These are phyloP conservation scores for Fistulinella cinereoalba DNA, from an alignment of 1,284 basidiomycete genomes.

Conservation along the genomic window DNA sequence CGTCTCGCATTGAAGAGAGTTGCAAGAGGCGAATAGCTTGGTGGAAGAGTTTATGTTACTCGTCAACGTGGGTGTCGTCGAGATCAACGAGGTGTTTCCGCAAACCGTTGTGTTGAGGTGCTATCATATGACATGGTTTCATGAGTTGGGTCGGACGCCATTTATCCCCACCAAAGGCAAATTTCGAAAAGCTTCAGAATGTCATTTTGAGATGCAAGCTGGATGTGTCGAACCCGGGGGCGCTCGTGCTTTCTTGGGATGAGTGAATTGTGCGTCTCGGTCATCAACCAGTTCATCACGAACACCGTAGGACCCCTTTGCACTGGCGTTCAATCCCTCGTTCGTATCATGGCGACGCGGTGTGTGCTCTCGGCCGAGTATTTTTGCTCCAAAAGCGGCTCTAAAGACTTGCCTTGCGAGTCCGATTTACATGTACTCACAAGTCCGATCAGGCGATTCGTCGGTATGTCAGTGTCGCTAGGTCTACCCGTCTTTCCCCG, in stretches of 20 bases:
- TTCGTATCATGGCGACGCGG: slow-evolving; percentile 98
- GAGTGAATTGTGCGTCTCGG: slow-evolving; percentile 70
- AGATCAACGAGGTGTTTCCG: slow-evolving; percentile 91
- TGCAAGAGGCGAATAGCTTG: slow-evolving; percentile 91
- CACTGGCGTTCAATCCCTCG: slow-evolving; percentile 93
- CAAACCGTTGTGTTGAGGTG: slow-evolving; percentile 92
- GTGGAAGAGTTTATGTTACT: slow-evolving; percentile 99
- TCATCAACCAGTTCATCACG: neutral
- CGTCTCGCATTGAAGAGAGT: slow-evolving; percentile 95
- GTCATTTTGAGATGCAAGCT: slow-evolving; percentile 83
- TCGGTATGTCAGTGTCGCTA: slow-evolving; percentile 61
- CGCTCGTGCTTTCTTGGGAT: slow-evolving; percentile 90
- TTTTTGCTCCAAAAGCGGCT: slow-evolving; percentile 93
- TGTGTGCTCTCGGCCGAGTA: slow-evolving; percentile 99
- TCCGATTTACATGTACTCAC: slow-evolving; percentile 98
- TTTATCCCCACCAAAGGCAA: slow-evolving; percentile 86
- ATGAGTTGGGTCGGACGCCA: slow-evolving; percentile 66
- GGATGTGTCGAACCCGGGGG: slow-evolving; percentile 90
- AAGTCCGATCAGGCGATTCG: slow-evolving; percentile 89
- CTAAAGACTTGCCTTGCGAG: slow-evolving; percentile 90
- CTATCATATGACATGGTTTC: slow-evolving; percentile 11
- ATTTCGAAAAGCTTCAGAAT: slow-evolving; percentile 96
- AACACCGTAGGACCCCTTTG: slow-evolving; percentile 59
- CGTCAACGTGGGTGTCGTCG: slow-evolving; percentile 93
- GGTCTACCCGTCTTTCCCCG: slow-evolving; percentile 19